These are phyloP conservation scores for Globisporangium nagaii DNA, from an alignment of 352 stramenopile genomes.

Conservation along the genomic window DNA sequence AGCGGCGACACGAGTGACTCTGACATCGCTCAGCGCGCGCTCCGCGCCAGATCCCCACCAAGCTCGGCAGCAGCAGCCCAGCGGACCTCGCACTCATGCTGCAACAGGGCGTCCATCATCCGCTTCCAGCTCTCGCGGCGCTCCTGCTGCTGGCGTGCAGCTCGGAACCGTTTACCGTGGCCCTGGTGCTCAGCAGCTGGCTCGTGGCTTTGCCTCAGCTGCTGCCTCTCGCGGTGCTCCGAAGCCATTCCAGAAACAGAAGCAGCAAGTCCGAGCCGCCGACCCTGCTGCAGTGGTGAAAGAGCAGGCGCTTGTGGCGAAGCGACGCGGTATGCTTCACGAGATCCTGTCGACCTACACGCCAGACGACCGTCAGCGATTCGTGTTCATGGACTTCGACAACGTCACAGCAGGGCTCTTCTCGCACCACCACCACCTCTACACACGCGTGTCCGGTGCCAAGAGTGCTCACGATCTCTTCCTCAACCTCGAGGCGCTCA, in stretches of 20 bases:
- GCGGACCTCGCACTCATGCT: too few species aligned
- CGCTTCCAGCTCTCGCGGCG: too few species aligned
- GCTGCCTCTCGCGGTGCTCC: constrained; percentile 3
- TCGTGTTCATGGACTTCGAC: constrained; percentile 42
- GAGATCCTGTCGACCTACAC: constrained; percentile 13
- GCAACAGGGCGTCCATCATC: too few species aligned
- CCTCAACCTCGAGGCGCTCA: constrained; percentile 30
- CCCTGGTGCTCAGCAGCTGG: too few species aligned
- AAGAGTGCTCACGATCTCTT: constrained; percentile 19
- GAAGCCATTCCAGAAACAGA: not conserved
- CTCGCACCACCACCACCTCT: constrained; percentile 21
- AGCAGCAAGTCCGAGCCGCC: not conserved
- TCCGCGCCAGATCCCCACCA: not conserved
- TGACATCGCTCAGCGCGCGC: too few species aligned
- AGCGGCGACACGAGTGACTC: constrained; percentile 2
- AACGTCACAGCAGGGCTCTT: constrained; percentile 25
- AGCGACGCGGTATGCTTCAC: constrained; percentile 1
- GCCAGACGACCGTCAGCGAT: constrained; percentile 12
- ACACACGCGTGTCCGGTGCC: constrained; percentile 19
- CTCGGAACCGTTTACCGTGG: too few species aligned
- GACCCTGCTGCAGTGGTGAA: not conserved
- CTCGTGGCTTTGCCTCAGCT: not conserved
- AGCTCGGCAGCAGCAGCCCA: too few species aligned
- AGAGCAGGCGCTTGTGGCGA: not conserved
- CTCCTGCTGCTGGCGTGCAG: too few species aligned